A percentile compares a stretch with the other conserved stretches of the same genome.
Evolutionary conservation across 73 alveolate species (phyloP).

Genomic region (Effrenium voratum): DNA sequence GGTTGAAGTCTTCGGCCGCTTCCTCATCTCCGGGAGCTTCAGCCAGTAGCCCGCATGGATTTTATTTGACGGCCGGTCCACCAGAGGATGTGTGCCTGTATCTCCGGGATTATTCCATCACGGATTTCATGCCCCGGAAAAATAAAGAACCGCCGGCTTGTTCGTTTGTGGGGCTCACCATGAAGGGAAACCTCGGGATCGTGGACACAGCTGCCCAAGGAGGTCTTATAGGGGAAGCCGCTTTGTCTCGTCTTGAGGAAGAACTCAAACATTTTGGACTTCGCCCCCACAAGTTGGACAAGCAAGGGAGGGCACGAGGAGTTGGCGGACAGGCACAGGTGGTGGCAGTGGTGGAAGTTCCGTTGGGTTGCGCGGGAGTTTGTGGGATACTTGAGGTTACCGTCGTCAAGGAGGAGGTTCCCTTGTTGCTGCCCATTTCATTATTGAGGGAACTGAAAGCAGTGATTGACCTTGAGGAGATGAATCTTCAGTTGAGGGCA

Average conservation of each 20-base stretch:
- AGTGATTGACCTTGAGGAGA: not conserved
- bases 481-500: not conserved
- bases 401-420: not conserved
- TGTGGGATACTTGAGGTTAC: slow-evolving; percentile 4
- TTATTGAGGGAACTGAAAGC: not conserved
- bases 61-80: not conserved
- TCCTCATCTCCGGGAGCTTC: not conserved
- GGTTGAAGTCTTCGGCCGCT: not conserved
- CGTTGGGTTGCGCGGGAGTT: not conserved
- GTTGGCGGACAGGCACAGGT: not conserved
- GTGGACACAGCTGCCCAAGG: slow-evolving; percentile 47
- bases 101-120: too few relatives aligned
- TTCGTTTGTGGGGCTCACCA: not conserved
- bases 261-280: not conserved
- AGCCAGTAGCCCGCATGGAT: not conserved
- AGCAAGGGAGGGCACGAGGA: not conserved
- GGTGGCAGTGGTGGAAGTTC: not conserved
- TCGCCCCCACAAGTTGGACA: not conserved
- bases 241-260: not conserved
- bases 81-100: not conserved
- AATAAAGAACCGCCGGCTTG: not conserved
- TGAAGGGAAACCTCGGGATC: not conserved
- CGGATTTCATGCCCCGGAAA: not conserved
- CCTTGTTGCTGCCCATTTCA: not conserved
- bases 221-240: not conserved